A percentile compares a stretch with the other conserved stretches of the same genome.
Conservation (phyloP, 2,329 filamentous ascomycete genomes). For the Trichoderma asperellum region DNA sequence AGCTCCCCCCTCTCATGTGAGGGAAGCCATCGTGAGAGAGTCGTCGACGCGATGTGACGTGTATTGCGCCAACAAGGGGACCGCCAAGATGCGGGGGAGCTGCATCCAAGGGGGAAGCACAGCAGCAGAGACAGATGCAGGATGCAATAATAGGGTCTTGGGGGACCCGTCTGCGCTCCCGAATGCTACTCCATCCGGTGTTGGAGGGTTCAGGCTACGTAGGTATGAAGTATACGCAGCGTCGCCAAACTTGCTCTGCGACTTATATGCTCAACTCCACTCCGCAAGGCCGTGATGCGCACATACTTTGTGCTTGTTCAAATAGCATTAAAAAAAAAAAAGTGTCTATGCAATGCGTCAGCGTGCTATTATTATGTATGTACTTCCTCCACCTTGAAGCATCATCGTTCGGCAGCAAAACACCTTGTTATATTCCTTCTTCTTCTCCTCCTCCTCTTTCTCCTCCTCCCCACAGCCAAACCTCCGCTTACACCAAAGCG, state of each 20-base stretch:
- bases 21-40: constrained; percentile 11
- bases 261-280: neutral
- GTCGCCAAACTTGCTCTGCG: neutral
- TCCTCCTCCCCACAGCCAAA: neutral
- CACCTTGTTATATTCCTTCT: neutral
- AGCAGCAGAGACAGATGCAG: neutral
- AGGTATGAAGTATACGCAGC: neutral
- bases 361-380: neutral
- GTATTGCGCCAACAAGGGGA: neutral
- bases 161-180: neutral
- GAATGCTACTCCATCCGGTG: neutral
- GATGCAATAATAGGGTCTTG: neutral
- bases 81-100: constrained; percentile 13
- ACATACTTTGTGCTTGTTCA: neutral
- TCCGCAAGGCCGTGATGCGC: neutral
- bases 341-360: neutral
- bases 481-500: constrained; percentile 1
- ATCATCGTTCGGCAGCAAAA: neutral
- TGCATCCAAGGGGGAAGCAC: neutral
- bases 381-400: neutral
- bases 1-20: neutral
- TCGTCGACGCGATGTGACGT: constrained; percentile 13
- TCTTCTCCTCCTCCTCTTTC: too few species aligned
- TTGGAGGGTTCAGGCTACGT: neutral
- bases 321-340: neutral